These are phyloP conservation scores for Verticillium alfalfae DNA, from an alignment of 2,329 filamentous ascomycete species.

Conservation along the genomic window DNA sequence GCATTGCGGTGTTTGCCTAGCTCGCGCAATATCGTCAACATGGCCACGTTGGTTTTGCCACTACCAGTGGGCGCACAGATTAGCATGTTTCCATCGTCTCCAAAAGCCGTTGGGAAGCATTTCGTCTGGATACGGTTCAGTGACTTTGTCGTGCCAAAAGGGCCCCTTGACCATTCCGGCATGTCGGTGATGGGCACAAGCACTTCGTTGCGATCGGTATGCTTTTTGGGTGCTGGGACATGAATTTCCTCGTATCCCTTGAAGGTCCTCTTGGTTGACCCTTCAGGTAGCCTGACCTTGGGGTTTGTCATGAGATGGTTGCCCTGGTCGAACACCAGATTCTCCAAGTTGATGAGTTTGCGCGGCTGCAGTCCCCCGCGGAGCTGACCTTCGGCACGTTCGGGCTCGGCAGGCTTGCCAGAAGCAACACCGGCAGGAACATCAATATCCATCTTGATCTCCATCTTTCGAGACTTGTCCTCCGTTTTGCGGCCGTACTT, in stretches of 20 bases:
- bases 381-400: constrained; percentile 61
- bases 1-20: constrained; percentile 92
- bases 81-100: constrained; percentile 94
- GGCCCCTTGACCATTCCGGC: constrained; percentile 84
- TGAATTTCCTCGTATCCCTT: constrained; percentile 99
- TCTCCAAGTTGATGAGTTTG: constrained; percentile 88
- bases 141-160: constrained; percentile 80
- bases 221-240: constrained; percentile 87
- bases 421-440: constrained; percentile 49
- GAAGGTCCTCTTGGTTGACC: constrained; percentile 90
- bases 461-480: constrained; percentile 62
- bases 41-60: constrained; percentile 97
- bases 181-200: constrained; percentile 81
- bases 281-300: constrained; percentile 87
- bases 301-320: constrained; percentile 99
- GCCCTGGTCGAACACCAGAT: constrained; percentile 93
- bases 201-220: constrained; percentile 71
- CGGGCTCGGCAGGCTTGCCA: constrained; percentile 32
- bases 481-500: constrained; percentile 67
- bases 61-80: constrained; percentile 96
- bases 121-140: constrained; percentile 95
- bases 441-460: constrained; percentile 95
- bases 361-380: constrained; percentile 81
- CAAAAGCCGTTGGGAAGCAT: constrained; percentile 85
- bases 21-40: constrained; percentile 93